Conservation (phyloP, 805 yeast species). For the Pichia eremophila region DNA sequence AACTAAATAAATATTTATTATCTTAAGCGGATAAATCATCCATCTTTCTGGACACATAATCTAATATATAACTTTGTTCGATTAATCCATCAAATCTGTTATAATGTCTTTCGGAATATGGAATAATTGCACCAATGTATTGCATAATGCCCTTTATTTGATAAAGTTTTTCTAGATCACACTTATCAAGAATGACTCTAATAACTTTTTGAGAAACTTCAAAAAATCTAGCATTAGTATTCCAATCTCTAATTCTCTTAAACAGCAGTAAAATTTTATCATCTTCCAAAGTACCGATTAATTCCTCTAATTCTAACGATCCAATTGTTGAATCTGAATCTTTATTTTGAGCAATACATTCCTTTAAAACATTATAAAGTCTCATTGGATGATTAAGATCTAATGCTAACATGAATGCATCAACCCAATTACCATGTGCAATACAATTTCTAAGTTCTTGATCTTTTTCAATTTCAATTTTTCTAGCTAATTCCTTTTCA, state of each 20-base stretch:
- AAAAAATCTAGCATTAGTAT: constrained; percentile 75
- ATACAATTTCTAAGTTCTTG: constrained; percentile 76
- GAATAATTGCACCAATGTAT: constrained; percentile 66
- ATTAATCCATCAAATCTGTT: constrained; percentile 65
- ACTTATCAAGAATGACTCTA: constrained; percentile 49
- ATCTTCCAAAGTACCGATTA: constrained; percentile 46
- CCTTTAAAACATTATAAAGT: constrained; percentile 65
- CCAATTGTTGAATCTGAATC: constrained; percentile 47
- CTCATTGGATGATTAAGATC: constrained; percentile 86
- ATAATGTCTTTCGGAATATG: constrained; percentile 84
- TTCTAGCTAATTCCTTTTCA: constrained; percentile 44
- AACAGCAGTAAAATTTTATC: constrained; percentile 55
- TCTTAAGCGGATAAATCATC: constrained; percentile 28
- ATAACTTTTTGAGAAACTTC: constrained; percentile 73
- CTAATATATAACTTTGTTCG: constrained; percentile 79
- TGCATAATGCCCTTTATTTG: constrained; percentile 60
- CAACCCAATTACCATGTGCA: constrained; percentile 67
- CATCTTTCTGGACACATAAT: constrained; percentile 77
- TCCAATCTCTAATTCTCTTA: constrained; percentile 87
- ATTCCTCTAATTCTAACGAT: constrained; percentile 49
- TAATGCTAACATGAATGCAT: constrained; percentile 80
- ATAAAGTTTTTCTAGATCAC: constrained; percentile 45
- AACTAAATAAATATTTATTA: background rate
- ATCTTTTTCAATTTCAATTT: constrained; percentile 68
- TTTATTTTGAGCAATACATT: constrained; percentile 42